A percentile compares a stretch with the other conserved stretches of the same genome.
Evolutionary conservation across 176 grass and related monocot species (phyloP).

Genomic region (Puya raimondii): DNA sequence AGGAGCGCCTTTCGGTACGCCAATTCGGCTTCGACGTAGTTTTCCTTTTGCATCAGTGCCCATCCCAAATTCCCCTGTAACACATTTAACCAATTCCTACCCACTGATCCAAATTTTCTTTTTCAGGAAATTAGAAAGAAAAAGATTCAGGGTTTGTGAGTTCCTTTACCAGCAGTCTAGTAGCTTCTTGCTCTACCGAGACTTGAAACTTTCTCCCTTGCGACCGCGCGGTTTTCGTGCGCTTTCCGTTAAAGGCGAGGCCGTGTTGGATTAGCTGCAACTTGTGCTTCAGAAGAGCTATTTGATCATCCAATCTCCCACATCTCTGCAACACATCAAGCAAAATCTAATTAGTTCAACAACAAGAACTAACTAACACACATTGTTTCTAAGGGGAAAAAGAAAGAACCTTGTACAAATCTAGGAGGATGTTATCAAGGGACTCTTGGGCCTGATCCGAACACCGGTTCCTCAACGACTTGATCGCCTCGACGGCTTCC

Average conservation of each 20-base stretch:
- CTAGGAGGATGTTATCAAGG: constrained; percentile 90
- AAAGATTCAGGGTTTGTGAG: not conserved
- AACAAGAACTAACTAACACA: not conserved
- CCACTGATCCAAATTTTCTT: not conserved
- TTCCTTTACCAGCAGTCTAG: constrained; percentile 70
- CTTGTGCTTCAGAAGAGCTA: constrained; percentile 77
- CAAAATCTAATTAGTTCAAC: constrained; percentile 8
- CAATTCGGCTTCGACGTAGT: constrained; percentile 79
- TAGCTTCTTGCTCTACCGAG: constrained; percentile 90
- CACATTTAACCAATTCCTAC: constrained; percentile 15
- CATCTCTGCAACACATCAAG: constrained; percentile 49
- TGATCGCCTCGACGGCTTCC: constrained; percentile 96
- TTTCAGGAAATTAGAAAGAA: not conserved
- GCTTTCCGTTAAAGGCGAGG: constrained; percentile 85
- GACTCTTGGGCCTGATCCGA: constrained; percentile 95
- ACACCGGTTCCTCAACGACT: constrained; percentile 79
- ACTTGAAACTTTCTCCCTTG: constrained; percentile 96
- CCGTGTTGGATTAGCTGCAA: constrained; percentile 75
- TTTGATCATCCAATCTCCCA: constrained; percentile 76
- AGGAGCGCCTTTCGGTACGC: constrained; percentile 68
- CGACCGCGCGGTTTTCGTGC: constrained; percentile 84
- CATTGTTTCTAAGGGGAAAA: not conserved
- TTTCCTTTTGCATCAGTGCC: constrained; percentile 98
- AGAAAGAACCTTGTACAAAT: constrained; percentile 73
- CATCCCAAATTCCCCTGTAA: constrained; percentile 86